Evolutionary conservation across 1,284 basidiomycete genomes (phyloP), one percentile per base, ranked within the genome.

Genomic region (Nidula niveotomentosa): DNA sequence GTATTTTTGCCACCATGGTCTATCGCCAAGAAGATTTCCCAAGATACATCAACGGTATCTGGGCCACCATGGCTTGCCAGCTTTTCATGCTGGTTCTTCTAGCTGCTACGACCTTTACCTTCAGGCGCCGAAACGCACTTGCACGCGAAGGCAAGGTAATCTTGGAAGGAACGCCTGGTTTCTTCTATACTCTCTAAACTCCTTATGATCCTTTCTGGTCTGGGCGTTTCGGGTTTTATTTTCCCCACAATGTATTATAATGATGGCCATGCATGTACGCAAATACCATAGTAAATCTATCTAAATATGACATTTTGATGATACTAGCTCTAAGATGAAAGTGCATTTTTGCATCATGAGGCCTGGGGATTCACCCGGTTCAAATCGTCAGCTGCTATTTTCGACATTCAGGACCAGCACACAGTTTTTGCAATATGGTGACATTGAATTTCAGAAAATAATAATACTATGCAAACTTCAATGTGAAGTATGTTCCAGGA

Each of bases 1-100:
- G 71, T 34, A 68, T 73, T 49, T 67, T 72, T 35, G 67, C 70
- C 8, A 72, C 69, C 5, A 67, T 62, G n/a, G 68, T 70, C 6
- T 70, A 60, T 53, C 65, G 69, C 6, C 64, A 71, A 51, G 46
- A 65, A 45, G 70, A 73, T 51, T 65, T 63, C 45, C 71, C 71
- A 1, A 56, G 58, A 56, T 61, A 70, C 48, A 49, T 70, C 15
- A 68, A 65, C 15, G 71, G 70, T n/a, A 62, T 71, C 17, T 71
- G 69, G 70, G 68, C 68, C 0, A 68, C 66, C 1, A 64, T 71
- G 13, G 68, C 60, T 18, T 72, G 67, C 53, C 69, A 73, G 50
- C 60, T 71, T 45, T 54, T 65, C 10, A 64, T 69, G 58, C 54
- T 72, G 43, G 13, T 60, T n/a, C 60, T 69, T 7, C 57, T 71